Percentiles rank a stretch among this genome's conserved stretches.
Conservation (phyloP, 2,329 filamentous ascomycete genomes). For the Didymella glomerata region DNA sequence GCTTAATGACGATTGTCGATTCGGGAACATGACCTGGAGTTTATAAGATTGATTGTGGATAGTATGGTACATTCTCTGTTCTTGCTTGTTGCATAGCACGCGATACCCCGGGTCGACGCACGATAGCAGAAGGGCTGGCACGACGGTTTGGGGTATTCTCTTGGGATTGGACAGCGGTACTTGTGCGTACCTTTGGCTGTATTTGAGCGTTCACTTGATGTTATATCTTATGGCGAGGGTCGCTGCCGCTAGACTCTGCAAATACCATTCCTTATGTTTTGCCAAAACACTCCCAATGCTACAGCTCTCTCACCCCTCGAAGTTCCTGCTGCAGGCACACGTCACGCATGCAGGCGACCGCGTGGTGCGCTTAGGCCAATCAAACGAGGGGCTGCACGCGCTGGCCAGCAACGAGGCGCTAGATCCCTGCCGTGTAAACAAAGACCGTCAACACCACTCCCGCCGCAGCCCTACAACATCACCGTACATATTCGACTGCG, state of each 20-base stretch:
- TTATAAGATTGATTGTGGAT: constrained; percentile 35
- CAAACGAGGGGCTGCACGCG: constrained; percentile 10
- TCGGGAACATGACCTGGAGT: constrained; percentile 39
- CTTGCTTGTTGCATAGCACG: constrained; percentile 46
- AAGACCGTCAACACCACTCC: constrained; percentile 40
- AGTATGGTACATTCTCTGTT: constrained; percentile 31
- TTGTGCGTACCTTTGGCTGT: constrained; percentile 23
- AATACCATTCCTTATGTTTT: constrained; percentile 18
- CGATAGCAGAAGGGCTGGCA: constrained; percentile 29
- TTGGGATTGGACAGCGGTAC: constrained; percentile 27
- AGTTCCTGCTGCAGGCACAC: neutral
- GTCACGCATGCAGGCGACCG: constrained; percentile 4
- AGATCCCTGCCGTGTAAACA: constrained; percentile 40
- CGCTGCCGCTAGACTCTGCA: constrained; percentile 23
- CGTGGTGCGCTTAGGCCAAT: constrained; percentile 11
- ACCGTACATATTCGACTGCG: constrained; percentile 6
- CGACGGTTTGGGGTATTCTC: constrained; percentile 27
- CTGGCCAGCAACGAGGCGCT: constrained; percentile 32
- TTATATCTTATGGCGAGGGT: constrained; percentile 27
- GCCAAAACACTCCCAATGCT: neutral
- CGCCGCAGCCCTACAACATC: constrained; percentile 22
- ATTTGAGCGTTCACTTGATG: constrained; percentile 31
- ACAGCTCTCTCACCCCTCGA: neutral
- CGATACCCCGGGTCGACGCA: constrained; percentile 50
- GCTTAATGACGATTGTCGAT: constrained; percentile 45